Evolutionary conservation across 306 rosid genomes (phyloP).

Genomic region (Mimosa pudica): DNA sequence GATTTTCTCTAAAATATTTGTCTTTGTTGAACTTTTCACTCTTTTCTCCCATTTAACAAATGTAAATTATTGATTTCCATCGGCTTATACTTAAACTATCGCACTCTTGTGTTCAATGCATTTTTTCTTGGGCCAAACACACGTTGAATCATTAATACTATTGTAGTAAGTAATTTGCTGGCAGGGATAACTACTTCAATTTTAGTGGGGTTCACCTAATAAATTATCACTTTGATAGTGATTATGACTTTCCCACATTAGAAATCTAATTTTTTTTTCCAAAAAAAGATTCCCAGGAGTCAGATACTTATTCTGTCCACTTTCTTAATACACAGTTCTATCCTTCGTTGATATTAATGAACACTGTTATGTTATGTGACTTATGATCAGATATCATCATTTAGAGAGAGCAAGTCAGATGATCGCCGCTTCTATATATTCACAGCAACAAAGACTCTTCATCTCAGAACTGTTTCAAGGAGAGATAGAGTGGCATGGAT

Average conservation of each 20-base stretch:
- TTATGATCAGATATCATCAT: constrained; percentile 68
- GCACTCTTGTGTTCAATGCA: not conserved
- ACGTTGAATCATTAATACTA: not conserved
- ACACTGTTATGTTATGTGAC: not conserved
- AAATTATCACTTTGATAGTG: constrained; percentile 16
- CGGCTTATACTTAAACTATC: not conserved
- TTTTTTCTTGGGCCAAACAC: not conserved
- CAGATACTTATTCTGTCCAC: constrained; percentile 15
- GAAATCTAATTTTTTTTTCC: not conserved
- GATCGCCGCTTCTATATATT: constrained; percentile 79
- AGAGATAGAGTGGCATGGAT: constrained; percentile 87
- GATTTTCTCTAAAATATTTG: no score
- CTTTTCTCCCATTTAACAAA: not conserved
- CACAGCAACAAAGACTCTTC: constrained; percentile 95
- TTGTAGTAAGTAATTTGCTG: not conserved
- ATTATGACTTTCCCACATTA: not conserved
- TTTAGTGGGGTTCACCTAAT: not conserved
- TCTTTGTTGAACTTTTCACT: no score
- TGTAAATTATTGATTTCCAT: not conserved
- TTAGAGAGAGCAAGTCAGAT: constrained; percentile 95
- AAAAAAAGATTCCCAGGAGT: not conserved
- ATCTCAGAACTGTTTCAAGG: constrained; percentile 84
- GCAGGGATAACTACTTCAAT: not conserved
- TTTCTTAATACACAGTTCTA: not conserved
- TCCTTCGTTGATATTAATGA: constrained; percentile 4